phyloP scores from a whole-genome alignment of 139 green algal genomes.

The Chlamydomonas eustigma region DNA sequence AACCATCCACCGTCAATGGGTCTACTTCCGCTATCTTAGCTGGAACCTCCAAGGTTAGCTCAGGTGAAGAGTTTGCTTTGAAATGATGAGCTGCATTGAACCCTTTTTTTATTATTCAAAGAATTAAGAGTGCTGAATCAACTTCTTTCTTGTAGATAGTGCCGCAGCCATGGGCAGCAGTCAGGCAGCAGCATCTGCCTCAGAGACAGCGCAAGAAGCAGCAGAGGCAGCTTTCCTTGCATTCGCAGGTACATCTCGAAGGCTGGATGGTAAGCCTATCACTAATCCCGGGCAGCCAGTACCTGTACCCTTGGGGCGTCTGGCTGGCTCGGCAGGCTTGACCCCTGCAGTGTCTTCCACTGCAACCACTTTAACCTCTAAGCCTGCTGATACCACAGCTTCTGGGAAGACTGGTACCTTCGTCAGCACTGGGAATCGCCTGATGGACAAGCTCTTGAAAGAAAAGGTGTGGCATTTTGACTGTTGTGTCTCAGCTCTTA shows the following conservation, averaged over 20 bases:
- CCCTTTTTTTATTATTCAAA: neutral
- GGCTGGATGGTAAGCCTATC: conserved; percentile 78
- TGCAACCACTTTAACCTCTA: neutral
- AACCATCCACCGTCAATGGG: conserved; percentile 13
- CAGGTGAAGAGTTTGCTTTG: neutral
- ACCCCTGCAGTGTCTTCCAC: neutral
- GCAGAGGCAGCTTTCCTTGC: conserved; percentile 62
- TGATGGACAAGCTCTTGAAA: conserved; percentile 52
- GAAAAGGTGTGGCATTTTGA: conserved; percentile 14
- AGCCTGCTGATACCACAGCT: conserved; percentile 10
- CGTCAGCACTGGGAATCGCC: conserved; percentile 60
- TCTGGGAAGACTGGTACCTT: conserved; percentile 58
- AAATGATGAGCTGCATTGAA: neutral
- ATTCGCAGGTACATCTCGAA: conserved; percentile 67
- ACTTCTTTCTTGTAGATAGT: conserved; percentile 1
- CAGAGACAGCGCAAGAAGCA: conserved; percentile 20
- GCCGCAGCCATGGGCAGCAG: neutral
- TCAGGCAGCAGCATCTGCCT: neutral
- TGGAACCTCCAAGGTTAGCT: neutral
- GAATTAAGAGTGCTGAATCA: neutral
- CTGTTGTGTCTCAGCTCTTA: too few relatives aligned
- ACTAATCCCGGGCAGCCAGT: conserved; percentile 24
- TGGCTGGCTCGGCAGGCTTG: neutral
- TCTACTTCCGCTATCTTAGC: conserved; percentile 3
- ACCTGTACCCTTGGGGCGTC: conserved; percentile 22